Evolutionary conservation across 768 basidiomycete genomes (phyloP), one percentile per base, ranked within the genome.

Genomic region (Psilocybe tampanensis): DNA sequence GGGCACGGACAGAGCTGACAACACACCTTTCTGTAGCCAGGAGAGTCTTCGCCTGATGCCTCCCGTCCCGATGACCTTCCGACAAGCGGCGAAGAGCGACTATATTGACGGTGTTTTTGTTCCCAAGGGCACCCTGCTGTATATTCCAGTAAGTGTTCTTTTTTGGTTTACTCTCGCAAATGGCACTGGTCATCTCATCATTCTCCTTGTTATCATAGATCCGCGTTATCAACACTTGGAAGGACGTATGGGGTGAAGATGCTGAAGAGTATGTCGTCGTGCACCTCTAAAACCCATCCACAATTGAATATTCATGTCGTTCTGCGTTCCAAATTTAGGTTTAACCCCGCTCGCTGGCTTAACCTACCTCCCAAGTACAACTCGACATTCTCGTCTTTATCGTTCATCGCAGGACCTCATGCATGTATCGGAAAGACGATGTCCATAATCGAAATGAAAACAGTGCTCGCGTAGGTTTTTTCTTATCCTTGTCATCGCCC

Each of bases 171-270:
- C n/a, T n/a, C n/a, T n/a, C n/a, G n/a, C n/a, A n/a, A n/a, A n/a
- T n/a, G n/a, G n/a, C n/a, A n/a, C n/a, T n/a, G n/a, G n/a, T n/a
- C n/a, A 29, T n/a, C 36, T 44, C 17, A 15, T 17, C 17, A 21
- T 32, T 19, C 2, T 52, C 6, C 39, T 1, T 33, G 1, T 34
- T n/a, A 5, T 44, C 1, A 19, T 32, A 83, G 80, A 81, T 82
- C 50, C 76, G 79, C 33, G 77, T 76, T 4, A 68, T 81, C 43
- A 84, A 84, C 59, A 81, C 79, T 1, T 80, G 76, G 73, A 77
- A 76, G 51, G 73, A 69, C 12, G 58, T 80, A 11, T 84, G 80
- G 81, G 81, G 81, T 13, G 73, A 74, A 45, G 79, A 84, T 55
- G 80, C 80, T 2, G 78, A 80, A 60, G 76, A 78, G 77, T 79